A percentile compares a stretch with the other conserved stretches of the same genome.
Evolutionary conservation across 768 basidiomycete species (phyloP).

Genomic region (Dacryopinax spathularia): DNA sequence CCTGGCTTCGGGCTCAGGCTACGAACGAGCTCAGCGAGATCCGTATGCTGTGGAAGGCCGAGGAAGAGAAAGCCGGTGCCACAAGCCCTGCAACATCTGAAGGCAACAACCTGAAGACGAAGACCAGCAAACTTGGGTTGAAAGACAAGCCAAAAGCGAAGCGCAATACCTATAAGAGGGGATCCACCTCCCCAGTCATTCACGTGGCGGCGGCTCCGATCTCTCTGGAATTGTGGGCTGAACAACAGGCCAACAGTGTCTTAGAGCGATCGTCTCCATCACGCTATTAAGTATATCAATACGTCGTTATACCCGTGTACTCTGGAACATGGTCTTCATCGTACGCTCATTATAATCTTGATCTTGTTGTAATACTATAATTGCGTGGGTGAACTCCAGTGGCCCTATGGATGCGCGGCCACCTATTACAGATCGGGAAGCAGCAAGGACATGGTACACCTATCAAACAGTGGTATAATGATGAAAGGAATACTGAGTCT

Average conservation of each 20-base stretch:
- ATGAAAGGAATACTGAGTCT: neutral
- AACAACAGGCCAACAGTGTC: neutral
- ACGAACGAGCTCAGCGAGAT: constrained; percentile 58
- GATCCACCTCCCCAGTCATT: neutral
- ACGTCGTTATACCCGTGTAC: too few species aligned
- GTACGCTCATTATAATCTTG: neutral
- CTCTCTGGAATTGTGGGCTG: neutral
- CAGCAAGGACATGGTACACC: too few species aligned
- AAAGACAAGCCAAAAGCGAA: neutral
- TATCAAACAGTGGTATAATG: neutral
- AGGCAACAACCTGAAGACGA: neutral
- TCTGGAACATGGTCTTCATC: too few species aligned
- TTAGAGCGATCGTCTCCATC: neutral
- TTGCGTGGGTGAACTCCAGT: neutral
- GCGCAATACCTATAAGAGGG: neutral
- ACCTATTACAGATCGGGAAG: too few species aligned
- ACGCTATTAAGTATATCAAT: too few species aligned
- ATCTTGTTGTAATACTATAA: neutral
- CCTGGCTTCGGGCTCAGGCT: constrained; percentile 66
- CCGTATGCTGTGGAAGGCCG: constrained; percentile 32
- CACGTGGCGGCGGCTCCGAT: neutral
- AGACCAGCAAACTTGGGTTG: neutral
- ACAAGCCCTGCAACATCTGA: neutral
- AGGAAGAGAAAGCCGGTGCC: neutral
- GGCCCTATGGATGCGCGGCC: too few species aligned